Conservation (phyloP, 2,329 filamentous ascomycete species). For the Alternaria alternata region DNA sequence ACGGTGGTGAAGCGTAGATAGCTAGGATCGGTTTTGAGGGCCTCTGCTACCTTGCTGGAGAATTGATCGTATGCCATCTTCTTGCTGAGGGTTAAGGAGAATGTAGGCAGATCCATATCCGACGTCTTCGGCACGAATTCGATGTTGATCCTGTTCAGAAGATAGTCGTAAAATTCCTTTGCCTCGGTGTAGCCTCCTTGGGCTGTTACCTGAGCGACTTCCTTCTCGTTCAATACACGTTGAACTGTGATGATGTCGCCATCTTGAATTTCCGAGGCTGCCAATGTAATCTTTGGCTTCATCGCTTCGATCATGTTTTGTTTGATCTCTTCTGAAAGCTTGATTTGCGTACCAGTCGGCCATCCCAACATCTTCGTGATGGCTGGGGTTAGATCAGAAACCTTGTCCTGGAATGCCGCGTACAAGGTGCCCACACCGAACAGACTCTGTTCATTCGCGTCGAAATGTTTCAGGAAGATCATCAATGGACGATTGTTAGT, state of each 20-base stretch:
- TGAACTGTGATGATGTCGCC: conserved; percentile 98
- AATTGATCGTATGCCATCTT: conserved; percentile 92
- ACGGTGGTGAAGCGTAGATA: conserved; percentile 93
- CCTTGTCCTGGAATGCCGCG: conserved; percentile 85
- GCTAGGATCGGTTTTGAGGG: conserved; percentile 79
- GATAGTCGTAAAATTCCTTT: conserved; percentile 89
- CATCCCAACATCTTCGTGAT: conserved; percentile 88
- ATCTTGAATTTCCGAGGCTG: conserved; percentile 92
- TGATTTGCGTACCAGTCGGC: conserved; percentile 75
- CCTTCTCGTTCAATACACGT: conserved; percentile 63
- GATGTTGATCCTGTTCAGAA: conserved; percentile 82
- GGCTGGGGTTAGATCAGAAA: conserved; percentile 79
- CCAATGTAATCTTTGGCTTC: conserved; percentile 88
- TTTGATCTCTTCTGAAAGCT: conserved; percentile 96
- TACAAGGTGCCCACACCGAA: conserved; percentile 84
- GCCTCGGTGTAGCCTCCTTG: conserved; percentile 69
- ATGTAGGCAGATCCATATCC: conserved; percentile 67
- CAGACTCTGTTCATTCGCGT: conserved; percentile 77
- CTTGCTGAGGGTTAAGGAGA: conserved; percentile 80
- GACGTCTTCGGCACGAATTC: conserved; percentile 75
- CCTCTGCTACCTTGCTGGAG: conserved; percentile 80
- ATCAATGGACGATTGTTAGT: conserved; percentile 70
- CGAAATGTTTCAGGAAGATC: conserved; percentile 92
- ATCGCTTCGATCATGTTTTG: conserved; percentile 95
- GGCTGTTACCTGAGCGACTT: conserved; percentile 44